Evolutionary conservation across 306 rosid genomes (phyloP), one percentile per base, ranked within the genome.

Genomic region (Glycine soja): DNA sequence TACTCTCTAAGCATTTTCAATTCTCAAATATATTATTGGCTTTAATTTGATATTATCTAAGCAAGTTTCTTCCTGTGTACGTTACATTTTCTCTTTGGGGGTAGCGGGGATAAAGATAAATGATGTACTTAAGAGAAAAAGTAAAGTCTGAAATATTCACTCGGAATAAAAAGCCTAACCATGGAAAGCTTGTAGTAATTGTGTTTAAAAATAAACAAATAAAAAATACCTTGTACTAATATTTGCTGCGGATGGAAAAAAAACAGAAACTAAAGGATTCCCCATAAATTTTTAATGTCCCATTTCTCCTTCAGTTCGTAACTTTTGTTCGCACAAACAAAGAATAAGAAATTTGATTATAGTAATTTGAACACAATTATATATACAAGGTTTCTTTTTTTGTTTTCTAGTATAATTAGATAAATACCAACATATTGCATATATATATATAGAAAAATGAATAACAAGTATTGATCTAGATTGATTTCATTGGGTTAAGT

Each of bases 31-130:
- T 78, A 56, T 36, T 66, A 2, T 40, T 78, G 69, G 58, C 54
- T 66, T 78, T 34, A 63, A 63, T 32, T 32, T 83, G 72, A 67
- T 34, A 3, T 75, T 32, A 62, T 59, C 50, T 59, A 18, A 82
- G 74, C 8, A 1, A 76, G 59, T 38, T 19, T 76, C 43, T 50
- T 77, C 10, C 1, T 45, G 13, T 10, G 15, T 70, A 24, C 30
- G 30, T 24, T 56, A 6, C 2, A 10, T 30, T 79, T 57, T 56
- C 5, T 52, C 1, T 62, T 42, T 42, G 43, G 43, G 42, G 30
- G 30, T 24, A 0, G 30, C 30, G 30, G 1, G 1, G 2, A 24
- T 24, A 24, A 24, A 24, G 30, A 24, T 24, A 24, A 24, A 24
- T 24, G 30, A 24, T 24, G 30, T 24, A 24, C 30, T 24, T 24